Conservation (phyloP, 176 grass and related monocot species). For the Luzula sylvatica region DNA sequence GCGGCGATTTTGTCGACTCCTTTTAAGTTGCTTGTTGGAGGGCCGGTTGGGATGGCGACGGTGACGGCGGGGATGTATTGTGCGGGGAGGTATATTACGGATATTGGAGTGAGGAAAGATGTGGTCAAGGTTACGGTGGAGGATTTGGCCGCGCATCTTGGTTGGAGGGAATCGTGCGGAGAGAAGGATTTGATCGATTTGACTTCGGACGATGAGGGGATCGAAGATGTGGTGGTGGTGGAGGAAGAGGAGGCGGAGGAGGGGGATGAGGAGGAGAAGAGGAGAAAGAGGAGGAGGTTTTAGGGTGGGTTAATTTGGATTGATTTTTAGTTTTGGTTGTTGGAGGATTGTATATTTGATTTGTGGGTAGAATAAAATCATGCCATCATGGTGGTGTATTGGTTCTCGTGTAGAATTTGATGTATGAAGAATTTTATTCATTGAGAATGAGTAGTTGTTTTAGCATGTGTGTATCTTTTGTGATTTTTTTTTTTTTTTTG, state of each 20-base stretch:
- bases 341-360: not conserved
- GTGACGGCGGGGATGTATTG: slow-evolving; percentile 96
- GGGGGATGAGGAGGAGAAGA: slow-evolving; percentile 17
- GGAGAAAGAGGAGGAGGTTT: slow-evolving; percentile 15
- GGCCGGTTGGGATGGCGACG: slow-evolving; percentile 85
- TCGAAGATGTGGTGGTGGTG: slow-evolving; percentile 13
- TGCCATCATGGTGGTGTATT: slow-evolving; percentile 11
- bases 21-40: slow-evolving; percentile 68
- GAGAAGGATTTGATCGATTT: slow-evolving; percentile 22
- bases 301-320: slow-evolving; percentile 12
- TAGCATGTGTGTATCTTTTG: too few relatives aligned
- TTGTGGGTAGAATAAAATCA: not conserved
- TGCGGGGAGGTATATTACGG: slow-evolving; percentile 80
- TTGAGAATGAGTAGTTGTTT: too few relatives aligned
- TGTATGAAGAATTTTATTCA: not conserved
- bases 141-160: slow-evolving; percentile 37
- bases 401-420: not conserved
- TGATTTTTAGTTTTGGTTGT: slow-evolving; percentile 22
- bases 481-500: too few relatives aligned
- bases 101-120: slow-evolving; percentile 85
- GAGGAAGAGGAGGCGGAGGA: slow-evolving; percentile 15
- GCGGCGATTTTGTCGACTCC: slow-evolving; percentile 76
- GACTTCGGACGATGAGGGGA: slow-evolving; percentile 1
- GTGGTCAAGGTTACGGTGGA: slow-evolving; percentile 65
- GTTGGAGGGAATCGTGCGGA: slow-evolving; percentile 18